Percentiles rank a stretch among this genome's conserved stretches.
Evolutionary conservation across 495 filamentous ascomycete genomes (phyloP).

Genomic region (Penicillium odoratum): DNA sequence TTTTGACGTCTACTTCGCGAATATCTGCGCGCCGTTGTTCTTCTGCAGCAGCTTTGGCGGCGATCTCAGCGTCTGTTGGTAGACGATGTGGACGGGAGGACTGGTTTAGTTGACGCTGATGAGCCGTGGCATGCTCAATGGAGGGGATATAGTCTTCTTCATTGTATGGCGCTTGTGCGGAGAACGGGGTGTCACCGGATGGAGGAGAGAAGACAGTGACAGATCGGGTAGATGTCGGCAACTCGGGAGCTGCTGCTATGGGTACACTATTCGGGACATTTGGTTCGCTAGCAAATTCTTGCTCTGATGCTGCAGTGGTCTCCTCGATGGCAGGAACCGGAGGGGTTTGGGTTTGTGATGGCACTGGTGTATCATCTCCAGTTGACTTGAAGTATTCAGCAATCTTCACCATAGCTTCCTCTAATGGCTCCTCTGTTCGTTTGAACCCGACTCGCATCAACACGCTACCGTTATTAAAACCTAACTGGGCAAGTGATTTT

Average conservation of each 20-base stretch:
- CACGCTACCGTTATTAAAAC: conserved; percentile 78
- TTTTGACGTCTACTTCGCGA: conserved; percentile 69
- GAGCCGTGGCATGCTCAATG: conserved; percentile 78
- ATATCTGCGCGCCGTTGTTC: conserved; percentile 62
- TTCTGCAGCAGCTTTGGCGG: conserved; percentile 48
- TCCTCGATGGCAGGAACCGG: conserved; percentile 5
- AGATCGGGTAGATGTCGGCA: conserved; percentile 40
- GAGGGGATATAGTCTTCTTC: conserved; percentile 80
- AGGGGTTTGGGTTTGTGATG: conserved; percentile 12
- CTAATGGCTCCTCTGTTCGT: conserved; percentile 72
- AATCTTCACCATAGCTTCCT: conserved; percentile 83
- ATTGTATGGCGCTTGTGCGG: conserved; percentile 62
- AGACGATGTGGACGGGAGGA: conserved; percentile 64
- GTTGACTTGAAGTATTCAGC: conserved; percentile 60
- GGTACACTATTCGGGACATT: conserved; percentile 13
- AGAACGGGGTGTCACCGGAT: conserved; percentile 67
- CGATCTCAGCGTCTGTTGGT: conserved; percentile 52
- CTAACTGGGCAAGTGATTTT: conserved; percentile 82
- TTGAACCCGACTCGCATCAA: conserved; percentile 76
- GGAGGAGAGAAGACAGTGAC: conserved; percentile 78
- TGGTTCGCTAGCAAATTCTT: conserved; percentile 11
- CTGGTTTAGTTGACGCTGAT: conserved; percentile 69
- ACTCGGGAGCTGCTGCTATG: conserved; percentile 28
- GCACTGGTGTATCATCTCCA: conserved; percentile 33
- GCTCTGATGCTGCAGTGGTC: background rate